Evolutionary conservation across 306 rosid species (phyloP).

Genomic region (Cercis canadensis): DNA sequence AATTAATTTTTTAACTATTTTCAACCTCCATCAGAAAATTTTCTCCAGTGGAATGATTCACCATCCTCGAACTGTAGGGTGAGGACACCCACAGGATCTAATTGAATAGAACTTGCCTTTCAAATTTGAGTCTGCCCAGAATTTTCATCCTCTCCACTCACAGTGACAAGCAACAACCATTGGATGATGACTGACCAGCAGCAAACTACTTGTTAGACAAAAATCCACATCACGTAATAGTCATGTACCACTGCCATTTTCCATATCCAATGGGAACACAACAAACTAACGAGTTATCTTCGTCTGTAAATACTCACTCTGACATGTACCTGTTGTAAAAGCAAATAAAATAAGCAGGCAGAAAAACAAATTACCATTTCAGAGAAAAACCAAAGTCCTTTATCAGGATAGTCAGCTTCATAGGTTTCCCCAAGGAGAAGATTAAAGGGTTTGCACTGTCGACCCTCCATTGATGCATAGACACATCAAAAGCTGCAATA

Average conservation of each 20-base stretch:
- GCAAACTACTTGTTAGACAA: too few relatives aligned
- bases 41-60: constrained; percentile 95
- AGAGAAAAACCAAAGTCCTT: constrained; percentile 88
- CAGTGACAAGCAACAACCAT: constrained; percentile 99
- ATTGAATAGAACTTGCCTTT: too few relatives aligned
- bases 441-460: too few relatives aligned
- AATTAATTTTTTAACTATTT: too few relatives aligned
- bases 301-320: constrained; percentile 1
- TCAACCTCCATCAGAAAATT: too few relatives aligned
- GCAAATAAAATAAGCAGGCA: constrained; percentile 8
- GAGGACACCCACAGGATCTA: too few relatives aligned
- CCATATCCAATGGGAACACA: constrained; percentile 25
- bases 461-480: too few relatives aligned
- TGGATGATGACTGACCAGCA: too few relatives aligned
- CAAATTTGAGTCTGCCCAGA: constrained; percentile 99
- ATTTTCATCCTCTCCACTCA: constrained; percentile 90
- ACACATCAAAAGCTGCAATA: too few relatives aligned
- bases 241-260: constrained; percentile 26
- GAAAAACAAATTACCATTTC: constrained; percentile 71
- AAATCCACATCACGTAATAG: constrained; percentile 33
- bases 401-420: constrained; percentile 97
- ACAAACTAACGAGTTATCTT: constrained; percentile 18
- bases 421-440: constrained; percentile 98
- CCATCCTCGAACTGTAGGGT: too few relatives aligned
- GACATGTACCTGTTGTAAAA: constrained; percentile 10